phyloP scores from a whole-genome alignment of 352 stramenopile genomes.

The Pythium sp. region DNA sequence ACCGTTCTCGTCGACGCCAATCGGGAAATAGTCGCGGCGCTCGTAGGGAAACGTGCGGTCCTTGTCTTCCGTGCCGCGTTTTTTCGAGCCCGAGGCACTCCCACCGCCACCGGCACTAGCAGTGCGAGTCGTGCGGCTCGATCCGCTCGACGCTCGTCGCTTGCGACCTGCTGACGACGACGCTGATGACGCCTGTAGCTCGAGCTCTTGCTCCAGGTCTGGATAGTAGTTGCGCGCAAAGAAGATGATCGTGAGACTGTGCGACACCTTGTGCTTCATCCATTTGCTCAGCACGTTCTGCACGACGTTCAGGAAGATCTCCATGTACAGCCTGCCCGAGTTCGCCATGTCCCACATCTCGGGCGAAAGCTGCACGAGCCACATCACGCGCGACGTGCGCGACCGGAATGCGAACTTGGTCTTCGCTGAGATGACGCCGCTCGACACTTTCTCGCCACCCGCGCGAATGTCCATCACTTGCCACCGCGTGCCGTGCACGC shows the following conservation, averaged over 20 bases:
- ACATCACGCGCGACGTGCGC: slow-evolving; percentile 95
- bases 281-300: slow-evolving; percentile 87
- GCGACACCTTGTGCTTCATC: slow-evolving; percentile 88
- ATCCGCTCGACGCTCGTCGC: slow-evolving; percentile 11
- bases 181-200: slow-evolving; percentile 18
- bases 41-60: slow-evolving; percentile 67
- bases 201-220: slow-evolving; percentile 52
- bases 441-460: slow-evolving; percentile 80
- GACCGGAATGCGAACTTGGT: slow-evolving; percentile 97
- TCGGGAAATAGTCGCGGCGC: slow-evolving; percentile 57
- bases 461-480: slow-evolving; percentile 91
- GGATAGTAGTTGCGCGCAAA: slow-evolving; percentile 89
- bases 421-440: slow-evolving; percentile 91
- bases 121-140: slow-evolving; percentile 7
- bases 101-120: too few relatives aligned
- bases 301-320: slow-evolving; percentile 85
- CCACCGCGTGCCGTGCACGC: slow-evolving; percentile 70
- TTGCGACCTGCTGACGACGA: slow-evolving; percentile 10
- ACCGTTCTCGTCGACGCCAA: slow-evolving; percentile 74
- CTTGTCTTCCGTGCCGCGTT: slow-evolving; percentile 25
- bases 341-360: slow-evolving; percentile 95
- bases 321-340: slow-evolving; percentile 87
- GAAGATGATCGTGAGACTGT: slow-evolving; percentile 92
- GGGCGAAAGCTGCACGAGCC: slow-evolving; percentile 95
- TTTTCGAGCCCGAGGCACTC: slow-evolving; percentile 8